Evolutionary conservation across 1,139 yeast species (phyloP).

Genomic region (Chernovozyma sophiae-reginae): DNA sequence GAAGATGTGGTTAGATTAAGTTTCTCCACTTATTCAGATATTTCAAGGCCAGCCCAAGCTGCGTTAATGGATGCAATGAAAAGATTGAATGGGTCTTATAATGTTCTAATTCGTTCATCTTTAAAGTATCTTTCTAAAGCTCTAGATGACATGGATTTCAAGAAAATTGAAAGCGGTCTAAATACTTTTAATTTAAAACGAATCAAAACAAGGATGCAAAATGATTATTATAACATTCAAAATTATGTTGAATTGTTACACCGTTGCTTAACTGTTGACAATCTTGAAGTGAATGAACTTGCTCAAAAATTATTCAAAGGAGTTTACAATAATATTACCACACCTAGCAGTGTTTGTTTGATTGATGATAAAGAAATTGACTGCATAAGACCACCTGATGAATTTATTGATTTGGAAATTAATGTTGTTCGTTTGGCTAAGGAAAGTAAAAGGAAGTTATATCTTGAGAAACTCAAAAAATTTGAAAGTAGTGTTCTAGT

Average conservation of each 20-base stretch:
- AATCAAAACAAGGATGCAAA: slow-evolving; percentile 51
- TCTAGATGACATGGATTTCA: slow-evolving; percentile 49
- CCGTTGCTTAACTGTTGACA: slow-evolving; percentile 57
- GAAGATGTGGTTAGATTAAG: slow-evolving; percentile 67
- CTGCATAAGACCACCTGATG: slow-evolving; percentile 61
- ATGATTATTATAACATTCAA: slow-evolving; percentile 53
- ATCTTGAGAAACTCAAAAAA: slow-evolving; percentile 35
- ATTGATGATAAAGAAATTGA: slow-evolving; percentile 46
- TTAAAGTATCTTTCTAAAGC: slow-evolving; percentile 51
- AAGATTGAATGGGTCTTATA: slow-evolving; percentile 67
- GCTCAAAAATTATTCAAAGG: slow-evolving; percentile 52
- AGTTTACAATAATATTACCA: slow-evolving; percentile 42
- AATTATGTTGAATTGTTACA: slow-evolving; percentile 47
- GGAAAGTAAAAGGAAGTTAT: slow-evolving; percentile 46
- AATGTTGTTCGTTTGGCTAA: slow-evolving; percentile 57
- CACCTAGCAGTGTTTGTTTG: slow-evolving; percentile 60
- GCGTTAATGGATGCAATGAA: slow-evolving; percentile 69
- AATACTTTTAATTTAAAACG: slow-evolving; percentile 50
- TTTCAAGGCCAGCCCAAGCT: slow-evolving; percentile 68
- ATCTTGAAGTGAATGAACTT: slow-evolving; percentile 45
- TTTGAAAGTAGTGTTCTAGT: slow-evolving; percentile 43
- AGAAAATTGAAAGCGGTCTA: slow-evolving; percentile 66
- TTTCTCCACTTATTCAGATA: slow-evolving; percentile 67
- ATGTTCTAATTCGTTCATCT: slow-evolving; percentile 44
- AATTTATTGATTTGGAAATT: slow-evolving; percentile 51